Conservation (phyloP, 257 asterid species). For the Verbena officinalis region DNA sequence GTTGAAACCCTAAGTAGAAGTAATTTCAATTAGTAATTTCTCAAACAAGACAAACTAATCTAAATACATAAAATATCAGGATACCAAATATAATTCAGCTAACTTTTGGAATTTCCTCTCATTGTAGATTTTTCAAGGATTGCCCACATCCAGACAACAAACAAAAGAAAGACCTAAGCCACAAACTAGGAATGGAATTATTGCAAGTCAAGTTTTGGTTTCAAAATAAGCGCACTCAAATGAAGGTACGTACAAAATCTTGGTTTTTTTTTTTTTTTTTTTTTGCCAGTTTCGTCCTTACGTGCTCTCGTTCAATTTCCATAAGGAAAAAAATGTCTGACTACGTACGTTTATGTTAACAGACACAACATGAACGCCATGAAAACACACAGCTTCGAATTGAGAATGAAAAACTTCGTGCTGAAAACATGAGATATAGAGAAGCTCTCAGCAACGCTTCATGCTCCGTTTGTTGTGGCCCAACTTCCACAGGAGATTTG, state of each 20-base stretch:
- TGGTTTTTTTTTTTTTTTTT: no score
- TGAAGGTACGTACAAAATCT: slow-evolving; percentile 31
- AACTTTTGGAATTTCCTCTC: not conserved
- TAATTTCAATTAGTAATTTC: no score
- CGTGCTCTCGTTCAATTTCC: no score
- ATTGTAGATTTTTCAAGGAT: slow-evolving; percentile 39
- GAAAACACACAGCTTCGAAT: slow-evolving; percentile 38
- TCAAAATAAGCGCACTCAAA: slow-evolving; percentile 47
- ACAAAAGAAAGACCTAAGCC: slow-evolving; percentile 37
- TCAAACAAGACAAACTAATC: no score
- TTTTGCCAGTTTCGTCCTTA: no score
- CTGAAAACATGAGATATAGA: slow-evolving; percentile 41
- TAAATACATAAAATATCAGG: no score
- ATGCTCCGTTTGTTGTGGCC: slow-evolving; percentile 48
- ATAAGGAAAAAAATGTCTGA: no score
- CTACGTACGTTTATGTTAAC: not conserved
- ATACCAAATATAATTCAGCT: not conserved
- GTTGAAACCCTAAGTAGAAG: no score
- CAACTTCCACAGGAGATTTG: slow-evolving; percentile 37
- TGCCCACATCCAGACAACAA: slow-evolving; percentile 46
- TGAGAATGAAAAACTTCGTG: slow-evolving; percentile 35
- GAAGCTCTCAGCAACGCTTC: slow-evolving; percentile 40
- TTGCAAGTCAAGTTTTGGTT: slow-evolving; percentile 56
- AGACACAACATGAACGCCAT: slow-evolving; percentile 40
- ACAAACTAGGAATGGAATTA: slow-evolving; percentile 41